phyloP scores from a whole-genome alignment of 1,284 basidiomycete species.

The Coriolopsis trogii region DNA sequence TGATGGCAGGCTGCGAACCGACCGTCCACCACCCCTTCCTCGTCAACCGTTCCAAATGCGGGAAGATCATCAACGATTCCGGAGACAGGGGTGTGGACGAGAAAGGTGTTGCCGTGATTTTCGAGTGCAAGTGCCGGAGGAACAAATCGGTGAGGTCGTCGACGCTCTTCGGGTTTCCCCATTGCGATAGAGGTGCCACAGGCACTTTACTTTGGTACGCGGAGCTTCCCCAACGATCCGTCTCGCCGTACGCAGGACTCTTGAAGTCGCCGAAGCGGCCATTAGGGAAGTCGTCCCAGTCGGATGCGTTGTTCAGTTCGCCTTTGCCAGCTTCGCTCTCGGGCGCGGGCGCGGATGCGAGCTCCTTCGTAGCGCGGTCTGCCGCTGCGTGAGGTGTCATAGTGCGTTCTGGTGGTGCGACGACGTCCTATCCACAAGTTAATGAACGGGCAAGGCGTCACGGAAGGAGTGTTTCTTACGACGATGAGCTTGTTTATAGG shows the following conservation, averaged over 20 bases:
- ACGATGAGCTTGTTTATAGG: constrained; percentile 69
- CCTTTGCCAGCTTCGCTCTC: constrained; percentile 68
- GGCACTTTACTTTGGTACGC: constrained; percentile 40
- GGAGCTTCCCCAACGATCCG: constrained; percentile 73
- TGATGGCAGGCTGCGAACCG: constrained; percentile 93
- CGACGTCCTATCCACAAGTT: constrained; percentile 23
- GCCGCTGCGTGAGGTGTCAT: constrained; percentile 67
- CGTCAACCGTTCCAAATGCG: constrained; percentile 80
- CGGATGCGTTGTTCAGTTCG: constrained; percentile 73
- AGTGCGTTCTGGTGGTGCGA: constrained; percentile 41
- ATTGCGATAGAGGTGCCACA: constrained; percentile 44
- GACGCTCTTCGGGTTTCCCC: constrained; percentile 77
- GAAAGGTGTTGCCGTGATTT: constrained; percentile 84
- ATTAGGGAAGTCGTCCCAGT: constrained; percentile 99
- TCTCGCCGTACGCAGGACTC: constrained; percentile 91
- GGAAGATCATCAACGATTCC: constrained; percentile 85
- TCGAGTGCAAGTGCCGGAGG: constrained; percentile 75
- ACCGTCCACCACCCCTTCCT: constrained; percentile 90
- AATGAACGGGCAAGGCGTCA: too few species aligned
- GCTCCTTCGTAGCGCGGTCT: constrained; percentile 52
- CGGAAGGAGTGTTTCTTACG: too few species aligned
- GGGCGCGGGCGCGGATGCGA: constrained; percentile 40
- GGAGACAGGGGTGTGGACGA: constrained; percentile 83
- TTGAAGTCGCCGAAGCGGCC: constrained; percentile 98
- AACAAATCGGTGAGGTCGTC: constrained; percentile 84